Evolutionary conservation across 139 green algal genomes (phyloP).

Genomic region (Volvox reticuliferus): DNA sequence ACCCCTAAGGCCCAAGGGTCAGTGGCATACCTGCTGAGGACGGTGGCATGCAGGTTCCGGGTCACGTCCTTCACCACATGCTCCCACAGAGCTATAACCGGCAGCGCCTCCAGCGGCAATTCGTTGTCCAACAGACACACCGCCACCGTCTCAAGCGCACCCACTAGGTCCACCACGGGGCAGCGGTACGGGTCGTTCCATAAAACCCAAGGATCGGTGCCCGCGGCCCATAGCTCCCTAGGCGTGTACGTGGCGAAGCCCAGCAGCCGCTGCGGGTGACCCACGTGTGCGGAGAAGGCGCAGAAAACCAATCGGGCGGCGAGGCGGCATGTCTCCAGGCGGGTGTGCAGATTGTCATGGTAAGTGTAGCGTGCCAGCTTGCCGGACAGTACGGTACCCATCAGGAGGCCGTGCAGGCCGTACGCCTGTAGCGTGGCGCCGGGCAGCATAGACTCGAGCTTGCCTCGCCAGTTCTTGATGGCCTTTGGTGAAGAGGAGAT

Average conservation of each 20-base stretch:
- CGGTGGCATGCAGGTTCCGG: slow-evolving; percentile 50
- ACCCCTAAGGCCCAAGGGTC: too few species aligned
- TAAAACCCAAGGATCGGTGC: slow-evolving; percentile 44
- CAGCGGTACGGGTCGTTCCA: slow-evolving; percentile 64
- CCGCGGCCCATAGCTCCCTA: slow-evolving; percentile 48
- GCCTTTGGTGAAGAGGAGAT: slow-evolving; percentile 37
- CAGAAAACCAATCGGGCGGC: slow-evolving; percentile 40
- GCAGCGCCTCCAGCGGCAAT: slow-evolving; percentile 60
- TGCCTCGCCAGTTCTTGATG: slow-evolving; percentile 59
- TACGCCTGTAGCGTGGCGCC: slow-evolving; percentile 58
- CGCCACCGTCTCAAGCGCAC: slow-evolving; percentile 56
- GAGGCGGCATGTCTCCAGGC: slow-evolving; percentile 61
- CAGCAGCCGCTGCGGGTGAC: slow-evolving; percentile 66
- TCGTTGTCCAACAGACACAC: slow-evolving; percentile 57
- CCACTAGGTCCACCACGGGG: slow-evolving; percentile 65
- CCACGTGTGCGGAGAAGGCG: slow-evolving; percentile 57
- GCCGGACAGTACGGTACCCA: slow-evolving; percentile 66
- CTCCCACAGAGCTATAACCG: slow-evolving; percentile 69
- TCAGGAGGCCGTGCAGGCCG: slow-evolving; percentile 68
- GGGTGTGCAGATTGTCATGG: slow-evolving; percentile 50
- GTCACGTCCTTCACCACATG: slow-evolving; percentile 54
- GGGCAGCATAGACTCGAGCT: slow-evolving; percentile 41
- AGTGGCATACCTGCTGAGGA: slow-evolving; percentile 44
- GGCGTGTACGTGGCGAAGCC: slow-evolving; percentile 62
- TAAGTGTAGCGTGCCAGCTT: slow-evolving; percentile 70